Evolutionary conservation across 495 filamentous ascomycete species (phyloP).

Genomic region (Lindgomyces ingoldianus): DNA sequence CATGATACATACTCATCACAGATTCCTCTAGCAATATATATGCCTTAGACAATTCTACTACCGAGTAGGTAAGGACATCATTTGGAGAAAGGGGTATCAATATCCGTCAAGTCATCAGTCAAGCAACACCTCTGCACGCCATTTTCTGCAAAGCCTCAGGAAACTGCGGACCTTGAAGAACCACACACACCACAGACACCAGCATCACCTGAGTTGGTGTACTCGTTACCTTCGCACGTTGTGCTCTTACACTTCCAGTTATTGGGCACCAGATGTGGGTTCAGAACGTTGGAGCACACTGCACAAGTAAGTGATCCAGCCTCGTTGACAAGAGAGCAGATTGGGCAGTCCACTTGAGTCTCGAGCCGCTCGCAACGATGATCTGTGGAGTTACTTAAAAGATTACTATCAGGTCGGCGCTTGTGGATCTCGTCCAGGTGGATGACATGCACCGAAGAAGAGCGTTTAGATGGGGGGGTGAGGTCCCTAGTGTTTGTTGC

Average conservation of each 20-base stretch:
- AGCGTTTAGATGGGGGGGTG: background rate
- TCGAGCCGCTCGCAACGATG: background rate
- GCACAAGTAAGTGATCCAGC: conserved; percentile 55
- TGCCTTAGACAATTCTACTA: background rate
- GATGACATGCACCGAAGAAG: conserved; percentile 13
- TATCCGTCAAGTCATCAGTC: background rate
- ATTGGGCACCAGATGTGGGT: conserved; percentile 49
- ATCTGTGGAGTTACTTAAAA: background rate
- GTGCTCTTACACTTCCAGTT: conserved; percentile 63
- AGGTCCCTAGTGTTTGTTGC: background rate
- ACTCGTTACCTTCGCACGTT: conserved; percentile 55
- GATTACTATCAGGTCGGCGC: conserved; percentile 2
- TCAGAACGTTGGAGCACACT: conserved; percentile 67
- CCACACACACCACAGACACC: conserved; percentile 70
- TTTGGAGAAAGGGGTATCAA: conserved; percentile 9
- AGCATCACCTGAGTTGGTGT: conserved; percentile 65
- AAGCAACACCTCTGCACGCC: background rate
- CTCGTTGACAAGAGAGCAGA: conserved; percentile 66
- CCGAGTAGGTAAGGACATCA: background rate
- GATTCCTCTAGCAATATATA: background rate
- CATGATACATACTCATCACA: too few relatives aligned
- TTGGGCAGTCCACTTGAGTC: conserved; percentile 49
- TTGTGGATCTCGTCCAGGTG: conserved; percentile 29
- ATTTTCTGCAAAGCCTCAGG: background rate
- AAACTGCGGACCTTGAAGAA: conserved; percentile 30